Base-by-base conservation (phyloP, 2,329 filamentous ascomycete species). In the Fusarium siculi region DNA sequence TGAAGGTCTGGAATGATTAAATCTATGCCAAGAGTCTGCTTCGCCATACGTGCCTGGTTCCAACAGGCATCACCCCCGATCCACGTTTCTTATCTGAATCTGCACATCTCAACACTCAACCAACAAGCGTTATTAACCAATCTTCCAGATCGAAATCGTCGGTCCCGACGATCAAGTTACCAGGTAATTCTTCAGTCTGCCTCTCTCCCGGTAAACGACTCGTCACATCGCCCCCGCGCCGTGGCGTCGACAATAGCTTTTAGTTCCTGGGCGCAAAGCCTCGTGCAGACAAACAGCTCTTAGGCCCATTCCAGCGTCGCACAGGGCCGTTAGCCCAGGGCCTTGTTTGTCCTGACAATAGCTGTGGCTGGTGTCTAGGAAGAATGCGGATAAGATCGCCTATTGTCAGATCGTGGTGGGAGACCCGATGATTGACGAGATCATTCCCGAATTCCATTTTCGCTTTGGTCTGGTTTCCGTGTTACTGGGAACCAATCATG, bases 171-270 rank as follows among this genome's bases (percentile, higher is more conserved):
- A 28, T 18, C 2, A 2, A 39, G 7, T 16, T 28, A 5, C 15
- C 6, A 2, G 23, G 9, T 21, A 18, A 1, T 2, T 39, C 2
- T 9, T 10, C 3, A 3, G 3, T 19, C 12, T 36, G 4, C 18
- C 9, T 53, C 44, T 9, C 18, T 15, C 3, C 9, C 9, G n/a
- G n/a, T 36, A 37, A 11, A 28, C 30, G 30, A 25, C 30, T 52
- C 6, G 7, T 52, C 30, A 34, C 2, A 23, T 34, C 2, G 23
- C 34, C 50, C 23, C 23, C 23, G 50, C n/a, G 16, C 34, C 14
- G 23, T 28, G 34, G 50, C 34, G 50, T 37, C 19, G 34, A 37
- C 23, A 53, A 37, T 53, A 37, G 50, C 32, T 21, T 5, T 28
- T 37, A 36, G 50, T 34, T 50, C 47, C 47, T 50, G 47, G 47